phyloP scores from a whole-genome alignment of 495 filamentous ascomycete genomes.

The Massariosphaeria phaeospora region DNA sequence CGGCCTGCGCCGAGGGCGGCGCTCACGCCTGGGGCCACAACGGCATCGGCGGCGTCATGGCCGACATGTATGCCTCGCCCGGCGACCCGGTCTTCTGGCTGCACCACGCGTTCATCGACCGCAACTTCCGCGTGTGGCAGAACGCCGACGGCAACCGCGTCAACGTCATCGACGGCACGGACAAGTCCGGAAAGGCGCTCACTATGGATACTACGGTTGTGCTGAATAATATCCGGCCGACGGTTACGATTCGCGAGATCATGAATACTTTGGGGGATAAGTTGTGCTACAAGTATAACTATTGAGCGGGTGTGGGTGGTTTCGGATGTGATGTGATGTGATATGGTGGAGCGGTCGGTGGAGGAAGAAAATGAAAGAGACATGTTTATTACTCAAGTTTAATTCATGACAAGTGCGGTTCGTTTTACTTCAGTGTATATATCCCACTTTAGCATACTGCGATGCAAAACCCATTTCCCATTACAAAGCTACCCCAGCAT shows the following conservation, averaged over 20 bases:
- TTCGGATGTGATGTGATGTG: too few relatives aligned
- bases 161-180: constrained; percentile 6
- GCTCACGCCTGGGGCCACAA: constrained; percentile 66
- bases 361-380: too few relatives aligned
- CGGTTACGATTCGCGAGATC: constrained; percentile 19
- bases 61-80: constrained; percentile 55
- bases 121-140: constrained; percentile 68
- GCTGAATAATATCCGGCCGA: constrained; percentile 11
- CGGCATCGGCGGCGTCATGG: constrained; percentile 52
- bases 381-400: too few relatives aligned
- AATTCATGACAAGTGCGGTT: too few relatives aligned
- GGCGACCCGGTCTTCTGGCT: constrained; percentile 65
- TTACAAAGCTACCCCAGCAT: too few relatives aligned
- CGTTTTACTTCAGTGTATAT: too few relatives aligned
- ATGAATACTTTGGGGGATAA: constrained; percentile 13
- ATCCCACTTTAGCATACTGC: too few relatives aligned
- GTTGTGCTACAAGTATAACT: constrained; percentile 27
- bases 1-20: constrained; percentile 38
- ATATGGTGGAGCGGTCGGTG: too few relatives aligned
- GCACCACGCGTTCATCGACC: constrained; percentile 66
- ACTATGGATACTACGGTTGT: constrained; percentile 10
- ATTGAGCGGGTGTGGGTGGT: too few relatives aligned
- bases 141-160: constrained; percentile 28
- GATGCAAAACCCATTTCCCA: too few relatives aligned
- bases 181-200: constrained; percentile 5